Evolutionary conservation across 2,329 filamentous ascomycete genomes (phyloP).

Genomic region (Neoarthrinium moseri): DNA sequence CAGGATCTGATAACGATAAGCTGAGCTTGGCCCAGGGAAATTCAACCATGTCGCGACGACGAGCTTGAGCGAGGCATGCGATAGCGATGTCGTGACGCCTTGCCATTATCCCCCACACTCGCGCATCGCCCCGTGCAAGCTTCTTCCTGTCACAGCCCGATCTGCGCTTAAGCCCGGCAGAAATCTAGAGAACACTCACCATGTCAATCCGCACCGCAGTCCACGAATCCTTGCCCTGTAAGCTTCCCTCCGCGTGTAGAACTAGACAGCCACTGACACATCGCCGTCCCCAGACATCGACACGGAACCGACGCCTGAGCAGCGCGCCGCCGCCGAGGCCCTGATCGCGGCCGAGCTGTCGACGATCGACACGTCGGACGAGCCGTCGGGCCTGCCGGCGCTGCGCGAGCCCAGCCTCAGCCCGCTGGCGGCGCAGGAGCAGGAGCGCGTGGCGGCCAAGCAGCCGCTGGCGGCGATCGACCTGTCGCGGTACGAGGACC

Average conservation of each 20-base stretch:
- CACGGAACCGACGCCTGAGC: conserved; percentile 59
- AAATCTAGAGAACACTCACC: too few relatives aligned
- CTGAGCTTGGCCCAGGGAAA: too few relatives aligned
- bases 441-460: conserved; percentile 63
- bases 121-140: too few relatives aligned
- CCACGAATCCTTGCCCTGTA: conserved; percentile 82
- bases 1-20: background rate
- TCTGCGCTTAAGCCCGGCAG: too few relatives aligned
- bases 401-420: conserved; percentile 58
- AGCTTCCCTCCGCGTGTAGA: conserved; percentile 19
- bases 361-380: conserved; percentile 38
- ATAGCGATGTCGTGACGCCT: too few relatives aligned
- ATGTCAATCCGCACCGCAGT: conserved; percentile 70
- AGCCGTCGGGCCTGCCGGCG: conserved; percentile 48
- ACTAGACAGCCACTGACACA: conserved; percentile 9
- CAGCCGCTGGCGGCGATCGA: conserved; percentile 67
- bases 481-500: conserved; percentile 78
- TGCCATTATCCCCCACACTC: too few relatives aligned
- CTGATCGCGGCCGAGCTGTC: conserved; percentile 69
- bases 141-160: too few relatives aligned
- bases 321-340: conserved; percentile 64
- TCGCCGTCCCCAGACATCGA: conserved; percentile 74
- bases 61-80: too few relatives aligned
- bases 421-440: conserved; percentile 64
- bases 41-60: background rate